These are phyloP conservation scores for Neurospora sp. DNA, from an alignment of 495 filamentous ascomycete genomes.

Conservation along the genomic window DNA sequence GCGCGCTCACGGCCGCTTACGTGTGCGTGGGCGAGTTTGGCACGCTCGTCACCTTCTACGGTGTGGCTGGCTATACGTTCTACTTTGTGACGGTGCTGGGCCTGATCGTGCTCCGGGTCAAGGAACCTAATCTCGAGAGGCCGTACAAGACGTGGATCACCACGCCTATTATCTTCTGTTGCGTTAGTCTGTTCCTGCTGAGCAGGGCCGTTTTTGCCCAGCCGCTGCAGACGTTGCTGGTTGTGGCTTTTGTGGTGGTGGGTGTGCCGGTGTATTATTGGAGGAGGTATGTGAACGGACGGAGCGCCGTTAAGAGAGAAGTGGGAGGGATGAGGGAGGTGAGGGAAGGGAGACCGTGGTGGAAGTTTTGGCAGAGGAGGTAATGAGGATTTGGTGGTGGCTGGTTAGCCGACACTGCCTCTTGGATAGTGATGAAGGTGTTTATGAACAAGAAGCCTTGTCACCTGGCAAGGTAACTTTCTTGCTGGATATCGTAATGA, in stretches of 20 bases:
- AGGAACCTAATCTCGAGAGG: constrained; percentile 75
- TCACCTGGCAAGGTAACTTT: background rate
- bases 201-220: constrained; percentile 79
- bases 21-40: constrained; percentile 80
- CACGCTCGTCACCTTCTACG: constrained; percentile 91
- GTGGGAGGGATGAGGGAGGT: constrained; percentile 1
- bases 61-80: constrained; percentile 91
- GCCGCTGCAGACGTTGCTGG: constrained; percentile 80
- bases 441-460: background rate
- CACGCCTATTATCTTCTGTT: constrained; percentile 96
- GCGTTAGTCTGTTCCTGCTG: constrained; percentile 86
- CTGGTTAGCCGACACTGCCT: background rate
- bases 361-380: constrained; percentile 38
- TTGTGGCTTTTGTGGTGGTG: constrained; percentile 69
- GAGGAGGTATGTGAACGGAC: constrained; percentile 46
- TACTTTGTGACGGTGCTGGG: constrained; percentile 95
- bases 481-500: background rate
- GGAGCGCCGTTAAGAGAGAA: constrained; percentile 22
- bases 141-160: constrained; percentile 94
- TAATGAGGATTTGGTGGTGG: background rate
- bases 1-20: constrained; percentile 59
- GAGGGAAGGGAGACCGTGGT: constrained; percentile 17
- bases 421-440: background rate
- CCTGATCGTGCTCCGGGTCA: constrained; percentile 80
- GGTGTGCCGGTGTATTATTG: constrained; percentile 85